Evolutionary conservation across 306 rosid genomes (phyloP).

Genomic region (Sophora flavescens): DNA sequence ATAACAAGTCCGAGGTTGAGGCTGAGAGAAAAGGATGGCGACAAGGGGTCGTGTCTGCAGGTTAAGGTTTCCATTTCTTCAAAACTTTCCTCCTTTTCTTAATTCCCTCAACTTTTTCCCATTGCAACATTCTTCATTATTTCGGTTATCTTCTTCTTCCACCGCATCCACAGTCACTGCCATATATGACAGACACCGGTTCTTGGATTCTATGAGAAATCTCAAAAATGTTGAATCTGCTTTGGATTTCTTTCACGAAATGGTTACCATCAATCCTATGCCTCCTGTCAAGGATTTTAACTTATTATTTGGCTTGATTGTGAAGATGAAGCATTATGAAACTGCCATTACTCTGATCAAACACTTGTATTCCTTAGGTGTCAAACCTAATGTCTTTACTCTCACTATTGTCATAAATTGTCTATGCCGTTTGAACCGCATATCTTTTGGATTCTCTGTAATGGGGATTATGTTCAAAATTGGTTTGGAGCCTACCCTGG

Average conservation of each 20-base stretch:
- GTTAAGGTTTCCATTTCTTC: no score
- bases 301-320: slow-evolving; percentile 40
- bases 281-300: slow-evolving; percentile 44
- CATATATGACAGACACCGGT: not conserved
- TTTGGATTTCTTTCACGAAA: slow-evolving; percentile 41
- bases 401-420: slow-evolving; percentile 47
- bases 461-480: slow-evolving; percentile 41
- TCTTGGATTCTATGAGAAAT: slow-evolving; percentile 32
- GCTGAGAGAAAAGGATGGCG: no score
- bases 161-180: no score
- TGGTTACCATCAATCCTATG: slow-evolving; percentile 42
- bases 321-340: slow-evolving; percentile 38
- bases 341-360: slow-evolving; percentile 30
- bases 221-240: slow-evolving; percentile 37
- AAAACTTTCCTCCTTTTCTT: no score
- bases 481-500: slow-evolving; percentile 32
- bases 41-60: no score
- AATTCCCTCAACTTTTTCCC: no score
- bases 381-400: slow-evolving; percentile 25
- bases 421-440: slow-evolving; percentile 35
- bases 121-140: no score
- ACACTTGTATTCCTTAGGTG: slow-evolving; percentile 19
- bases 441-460: slow-evolving; percentile 34
- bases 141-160: no score
- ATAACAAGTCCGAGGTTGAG: no score